A percentile compares a stretch with the other conserved stretches of the same genome.
Conservation (phyloP, 108 stramenopile species). For the Halocafeteria seosinensis region DNA sequence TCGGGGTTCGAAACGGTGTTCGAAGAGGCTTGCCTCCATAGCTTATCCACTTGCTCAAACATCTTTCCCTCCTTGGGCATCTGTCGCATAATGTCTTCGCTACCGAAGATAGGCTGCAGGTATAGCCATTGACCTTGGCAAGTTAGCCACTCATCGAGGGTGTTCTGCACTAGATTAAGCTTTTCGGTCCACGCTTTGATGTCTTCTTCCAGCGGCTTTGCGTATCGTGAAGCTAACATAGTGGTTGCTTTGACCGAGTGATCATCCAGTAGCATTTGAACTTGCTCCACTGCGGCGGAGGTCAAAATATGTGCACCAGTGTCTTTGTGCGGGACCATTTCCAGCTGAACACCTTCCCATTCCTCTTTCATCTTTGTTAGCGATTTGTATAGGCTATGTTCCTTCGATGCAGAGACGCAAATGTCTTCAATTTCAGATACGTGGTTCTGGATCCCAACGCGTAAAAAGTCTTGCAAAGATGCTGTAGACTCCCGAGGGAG, state of each 20-base stretch:
- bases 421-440: constrained; percentile 34
- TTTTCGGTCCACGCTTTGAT: constrained; percentile 41
- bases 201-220: constrained; percentile 38
- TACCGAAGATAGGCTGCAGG: constrained; percentile 50
- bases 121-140: constrained; percentile 50
- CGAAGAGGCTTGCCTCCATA: constrained; percentile 38
- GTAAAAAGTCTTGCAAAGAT: constrained; percentile 25
- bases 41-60: constrained; percentile 35
- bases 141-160: constrained; percentile 52
- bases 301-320: constrained; percentile 41
- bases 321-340: constrained; percentile 36
- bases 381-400: constrained; percentile 38
- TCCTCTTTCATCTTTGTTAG: constrained; percentile 47
- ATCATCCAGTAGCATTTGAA: constrained; percentile 49
- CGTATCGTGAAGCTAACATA: constrained; percentile 43
- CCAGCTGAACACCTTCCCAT: constrained; percentile 32
- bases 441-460: constrained; percentile 32
- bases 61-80: constrained; percentile 41
- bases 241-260: constrained; percentile 53
- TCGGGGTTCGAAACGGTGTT: constrained; percentile 30
- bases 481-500: constrained; percentile 14
- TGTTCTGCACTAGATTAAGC: constrained; percentile 29
- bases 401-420: constrained; percentile 46
- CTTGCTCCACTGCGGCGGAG: constrained; percentile 29
- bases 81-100: constrained; percentile 52